A percentile compares a stretch with the other conserved stretches of the same genome.
Conservation (phyloP, 352 stramenopile species). For the Globisporangium heterothallicum region DNA sequence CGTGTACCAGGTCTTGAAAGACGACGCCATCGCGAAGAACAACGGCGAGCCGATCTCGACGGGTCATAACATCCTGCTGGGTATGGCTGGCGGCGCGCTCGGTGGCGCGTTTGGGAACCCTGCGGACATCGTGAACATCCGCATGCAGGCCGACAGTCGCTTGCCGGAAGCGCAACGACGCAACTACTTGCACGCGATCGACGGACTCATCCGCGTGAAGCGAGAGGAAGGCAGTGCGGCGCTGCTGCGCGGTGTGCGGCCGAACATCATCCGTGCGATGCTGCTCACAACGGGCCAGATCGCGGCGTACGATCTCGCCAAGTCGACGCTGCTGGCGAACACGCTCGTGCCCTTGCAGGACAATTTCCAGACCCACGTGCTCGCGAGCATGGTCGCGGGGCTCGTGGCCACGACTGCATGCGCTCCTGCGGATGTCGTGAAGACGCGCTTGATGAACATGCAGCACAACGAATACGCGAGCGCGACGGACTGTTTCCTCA, state of each 20-base stretch:
- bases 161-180: slow-evolving; percentile 54
- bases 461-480: slow-evolving; percentile 73
- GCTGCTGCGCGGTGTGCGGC: slow-evolving; percentile 65
- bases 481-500: slow-evolving; percentile 75
- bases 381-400: slow-evolving; percentile 71
- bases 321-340: slow-evolving; percentile 47
- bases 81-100: slow-evolving; percentile 62
- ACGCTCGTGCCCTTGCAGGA: slow-evolving; percentile 40
- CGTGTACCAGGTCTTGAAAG: slow-evolving; percentile 81
- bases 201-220: slow-evolving; percentile 59
- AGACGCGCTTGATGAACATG: slow-evolving; percentile 85
- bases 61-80: slow-evolving; percentile 59
- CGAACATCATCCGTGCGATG: slow-evolving; percentile 84
- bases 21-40: slow-evolving; percentile 62
- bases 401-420: slow-evolving; percentile 76
- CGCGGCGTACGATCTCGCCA: slow-evolving; percentile 76
- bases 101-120: slow-evolving; percentile 68
- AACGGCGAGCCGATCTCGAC: slow-evolving; percentile 61
- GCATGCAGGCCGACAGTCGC: slow-evolving; percentile 76
- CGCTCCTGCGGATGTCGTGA: slow-evolving; percentile 74
- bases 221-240: slow-evolving; percentile 58
- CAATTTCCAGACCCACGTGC: slow-evolving; percentile 66
- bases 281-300: slow-evolving; percentile 80
- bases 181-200: slow-evolving; percentile 80
- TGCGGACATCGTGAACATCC: slow-evolving; percentile 81